These are phyloP conservation scores for Wickerhamiella allomyrinae DNA, from an alignment of 805 yeast genomes.

Conservation along the genomic window DNA sequence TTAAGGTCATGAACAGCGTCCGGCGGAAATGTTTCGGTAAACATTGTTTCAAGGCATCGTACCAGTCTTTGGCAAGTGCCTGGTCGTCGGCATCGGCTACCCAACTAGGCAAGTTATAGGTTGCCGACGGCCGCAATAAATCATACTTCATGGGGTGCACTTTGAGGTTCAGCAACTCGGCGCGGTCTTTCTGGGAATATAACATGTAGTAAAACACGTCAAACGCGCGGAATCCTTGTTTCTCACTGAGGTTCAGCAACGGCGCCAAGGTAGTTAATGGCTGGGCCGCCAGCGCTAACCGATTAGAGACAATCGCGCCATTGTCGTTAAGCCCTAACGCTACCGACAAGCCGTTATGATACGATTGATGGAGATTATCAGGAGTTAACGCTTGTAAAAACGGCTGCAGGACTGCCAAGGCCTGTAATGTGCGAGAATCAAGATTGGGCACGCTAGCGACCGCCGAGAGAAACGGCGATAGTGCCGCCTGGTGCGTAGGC, in stretches of 20 bases:
- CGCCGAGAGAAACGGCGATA: conserved; percentile 21
- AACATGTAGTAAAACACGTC: conserved; percentile 27
- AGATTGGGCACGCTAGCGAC: conserved; percentile 25
- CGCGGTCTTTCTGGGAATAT: conserved; percentile 21
- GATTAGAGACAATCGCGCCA: conserved; percentile 23
- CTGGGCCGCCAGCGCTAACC: conserved; percentile 19
- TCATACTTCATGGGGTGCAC: conserved; percentile 20
- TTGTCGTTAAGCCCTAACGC: conserved; percentile 20
- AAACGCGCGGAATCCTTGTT: conserved; percentile 20
- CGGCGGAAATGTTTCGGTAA: conserved; percentile 24
- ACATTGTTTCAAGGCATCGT: conserved; percentile 24
- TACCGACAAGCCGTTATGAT: conserved; percentile 25
- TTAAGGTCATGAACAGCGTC: conserved; percentile 23
- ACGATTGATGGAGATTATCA: conserved; percentile 22
- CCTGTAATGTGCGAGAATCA: conserved; percentile 23
- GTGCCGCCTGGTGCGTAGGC: conserved; percentile 22
- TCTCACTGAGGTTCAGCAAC: conserved; percentile 19
- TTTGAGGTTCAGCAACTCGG: conserved; percentile 21
- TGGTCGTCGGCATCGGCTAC: conserved; percentile 26
- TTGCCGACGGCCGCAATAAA: conserved; percentile 19
- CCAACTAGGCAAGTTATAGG: conserved; percentile 25
- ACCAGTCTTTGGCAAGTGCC: conserved; percentile 30
- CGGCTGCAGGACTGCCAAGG: conserved; percentile 26
- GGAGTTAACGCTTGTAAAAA: conserved; percentile 27
- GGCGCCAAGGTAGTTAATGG: conserved; percentile 24